phyloP scores from a whole-genome alignment of 2,329 filamentous ascomycete genomes.

The Tricladium varicosporioides region DNA sequence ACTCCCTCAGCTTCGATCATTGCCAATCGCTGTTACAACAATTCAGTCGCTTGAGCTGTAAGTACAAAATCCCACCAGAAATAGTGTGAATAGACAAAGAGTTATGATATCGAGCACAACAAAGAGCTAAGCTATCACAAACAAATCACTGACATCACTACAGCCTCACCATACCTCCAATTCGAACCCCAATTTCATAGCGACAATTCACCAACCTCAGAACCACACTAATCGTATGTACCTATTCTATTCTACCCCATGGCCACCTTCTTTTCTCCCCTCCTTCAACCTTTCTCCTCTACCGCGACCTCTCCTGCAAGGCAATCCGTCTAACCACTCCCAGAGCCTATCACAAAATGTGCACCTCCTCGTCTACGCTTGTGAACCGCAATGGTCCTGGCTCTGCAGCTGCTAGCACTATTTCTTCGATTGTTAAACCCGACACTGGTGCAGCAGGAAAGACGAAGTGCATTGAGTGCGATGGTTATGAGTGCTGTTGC shows the following conservation, averaged over 20 bases:
- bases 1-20: too few relatives aligned
- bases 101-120: too few relatives aligned
- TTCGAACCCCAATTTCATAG: background rate
- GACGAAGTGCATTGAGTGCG: conserved; percentile 50
- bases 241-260: too few relatives aligned
- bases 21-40: too few relatives aligned
- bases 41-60: too few relatives aligned
- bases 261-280: too few relatives aligned
- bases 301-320: background rate
- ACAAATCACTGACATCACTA: conserved; percentile 3
- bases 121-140: background rate
- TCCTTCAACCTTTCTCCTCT: background rate
- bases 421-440: conserved; percentile 51
- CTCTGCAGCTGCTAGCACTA: conserved; percentile 47
- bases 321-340: background rate
- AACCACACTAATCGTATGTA: background rate
- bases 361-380: conserved; percentile 34
- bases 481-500: conserved; percentile 53
- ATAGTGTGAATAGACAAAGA: too few relatives aligned
- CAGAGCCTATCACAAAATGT: conserved; percentile 25
- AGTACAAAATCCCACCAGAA: too few relatives aligned
- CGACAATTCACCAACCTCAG: background rate
- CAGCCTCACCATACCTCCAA: background rate
- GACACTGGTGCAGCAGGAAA: conserved; percentile 40
- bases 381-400: conserved; percentile 47